These are phyloP conservation scores for Cystoderma amianthinum DNA, from an alignment of 768 basidiomycete genomes.

Conservation along the genomic window DNA sequence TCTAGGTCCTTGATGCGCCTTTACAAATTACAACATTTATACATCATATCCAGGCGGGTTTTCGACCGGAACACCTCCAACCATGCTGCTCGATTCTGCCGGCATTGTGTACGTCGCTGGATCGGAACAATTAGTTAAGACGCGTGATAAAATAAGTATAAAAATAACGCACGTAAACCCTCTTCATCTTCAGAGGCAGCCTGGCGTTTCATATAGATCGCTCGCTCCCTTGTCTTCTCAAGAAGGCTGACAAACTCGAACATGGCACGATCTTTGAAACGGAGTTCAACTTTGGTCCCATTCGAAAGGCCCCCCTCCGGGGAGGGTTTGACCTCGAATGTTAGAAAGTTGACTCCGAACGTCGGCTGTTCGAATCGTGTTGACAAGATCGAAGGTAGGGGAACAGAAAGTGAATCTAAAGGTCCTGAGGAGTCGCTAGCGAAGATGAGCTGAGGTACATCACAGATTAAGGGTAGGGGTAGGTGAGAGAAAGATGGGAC, in stretches of 20 bases:
- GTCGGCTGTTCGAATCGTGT: slow-evolving; percentile 74
- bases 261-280: slow-evolving; percentile 61
- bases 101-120: slow-evolving; percentile 43
- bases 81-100: slow-evolving; percentile 33
- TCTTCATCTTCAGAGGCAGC: slow-evolving; percentile 45
- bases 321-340: slow-evolving; percentile 61
- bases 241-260: slow-evolving; percentile 67
- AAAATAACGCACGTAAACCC: slow-evolving; percentile 37
- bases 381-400: slow-evolving; percentile 55
- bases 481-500: slow-evolving; percentile 1
- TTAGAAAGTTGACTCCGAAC: slow-evolving; percentile 62
- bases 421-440: slow-evolving; percentile 25
- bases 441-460: slow-evolving; percentile 52
- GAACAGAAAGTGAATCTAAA: slow-evolving; percentile 49
- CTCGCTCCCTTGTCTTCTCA: slow-evolving; percentile 72
- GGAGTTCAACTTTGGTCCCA: slow-evolving; percentile 60
- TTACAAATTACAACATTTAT: too few relatives aligned
- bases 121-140: too few relatives aligned
- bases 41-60: slow-evolving; percentile 45
- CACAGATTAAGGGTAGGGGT: neutral
- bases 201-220: slow-evolving; percentile 69
- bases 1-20: too few relatives aligned
- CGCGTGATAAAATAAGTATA: neutral
- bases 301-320: slow-evolving; percentile 57
- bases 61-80: slow-evolving; percentile 36